Percentiles rank a stretch among this genome's conserved stretches.
Conservation (phyloP, 345 rosid species). For the Citrus cavaleriei region DNA sequence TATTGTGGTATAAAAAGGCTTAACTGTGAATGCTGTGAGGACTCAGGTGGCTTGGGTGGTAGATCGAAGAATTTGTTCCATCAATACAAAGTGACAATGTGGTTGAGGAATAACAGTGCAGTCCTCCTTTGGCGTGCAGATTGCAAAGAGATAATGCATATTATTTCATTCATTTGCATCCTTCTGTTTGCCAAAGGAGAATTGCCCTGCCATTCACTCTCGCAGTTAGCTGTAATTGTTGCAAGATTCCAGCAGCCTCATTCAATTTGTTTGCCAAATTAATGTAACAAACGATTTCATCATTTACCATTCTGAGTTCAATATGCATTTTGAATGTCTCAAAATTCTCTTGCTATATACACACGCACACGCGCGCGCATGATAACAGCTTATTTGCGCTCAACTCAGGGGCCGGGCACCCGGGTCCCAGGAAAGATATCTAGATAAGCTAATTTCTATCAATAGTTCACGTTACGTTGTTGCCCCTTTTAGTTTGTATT, state of each 20-base stretch:
- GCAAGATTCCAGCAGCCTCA: not conserved
- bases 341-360: too few relatives aligned
- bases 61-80: not conserved
- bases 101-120: constrained; percentile 17
- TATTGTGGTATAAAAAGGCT: constrained; percentile 1
- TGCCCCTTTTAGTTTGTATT: too few relatives aligned
- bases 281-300: not conserved
- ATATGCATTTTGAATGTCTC: too few relatives aligned
- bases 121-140: constrained; percentile 11
- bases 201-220: constrained; percentile 51
- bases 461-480: too few relatives aligned
- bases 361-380: too few relatives aligned
- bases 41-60: not conserved
- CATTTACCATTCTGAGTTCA: too few relatives aligned
- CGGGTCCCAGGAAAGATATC: too few relatives aligned
- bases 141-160: constrained; percentile 1
- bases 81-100: not conserved
- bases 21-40: not conserved
- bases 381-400: too few relatives aligned
- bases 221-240: not conserved
- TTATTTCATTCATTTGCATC: not conserved
- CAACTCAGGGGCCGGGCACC: too few relatives aligned
- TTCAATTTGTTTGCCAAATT: not conserved
- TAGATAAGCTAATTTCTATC: too few relatives aligned
- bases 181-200: constrained; percentile 57